phyloP scores from a whole-genome alignment of 768 basidiomycete genomes.

The Termitomyces heimii region DNA sequence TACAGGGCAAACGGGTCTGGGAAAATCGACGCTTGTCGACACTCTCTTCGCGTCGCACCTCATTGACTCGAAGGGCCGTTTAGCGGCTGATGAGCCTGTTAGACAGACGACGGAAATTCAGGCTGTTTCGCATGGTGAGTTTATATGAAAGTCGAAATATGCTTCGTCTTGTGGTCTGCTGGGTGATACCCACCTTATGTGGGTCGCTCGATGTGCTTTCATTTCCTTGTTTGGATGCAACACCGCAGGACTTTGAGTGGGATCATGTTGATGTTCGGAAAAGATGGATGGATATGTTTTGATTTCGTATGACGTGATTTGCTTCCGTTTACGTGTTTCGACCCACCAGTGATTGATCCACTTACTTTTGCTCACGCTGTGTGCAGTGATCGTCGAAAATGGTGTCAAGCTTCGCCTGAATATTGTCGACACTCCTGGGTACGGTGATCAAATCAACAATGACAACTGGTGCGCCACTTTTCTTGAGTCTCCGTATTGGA shows the following conservation, averaged over 20 bases:
- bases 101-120: slow-evolving; percentile 98
- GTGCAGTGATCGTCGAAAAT: slow-evolving; percentile 89
- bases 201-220: not conserved
- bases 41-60: slow-evolving; percentile 99
- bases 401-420: slow-evolving; percentile 92
- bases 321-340: slow-evolving; percentile 5
- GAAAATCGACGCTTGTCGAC: slow-evolving; percentile 98
- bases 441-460: slow-evolving; percentile 98
- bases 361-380: not conserved
- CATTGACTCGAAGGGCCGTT: slow-evolving; percentile 94
- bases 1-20: slow-evolving; percentile 92
- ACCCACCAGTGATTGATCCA: not conserved
- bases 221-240: not conserved
- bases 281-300: not conserved
- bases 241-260: not conserved
- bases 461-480: slow-evolving; percentile 76
- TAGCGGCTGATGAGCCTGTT: slow-evolving; percentile 82
- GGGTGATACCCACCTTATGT: not conserved
- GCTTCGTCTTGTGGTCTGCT: not conserved
- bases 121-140: slow-evolving; percentile 86
- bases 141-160: not conserved
- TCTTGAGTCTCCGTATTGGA: not conserved
- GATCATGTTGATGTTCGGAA: not conserved
- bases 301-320: not conserved
- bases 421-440: slow-evolving; percentile 98